These are phyloP conservation scores for Oehlia diaphana DNA, from an alignment of 192 early-diverging fungal genomes.

Conservation along the genomic window DNA sequence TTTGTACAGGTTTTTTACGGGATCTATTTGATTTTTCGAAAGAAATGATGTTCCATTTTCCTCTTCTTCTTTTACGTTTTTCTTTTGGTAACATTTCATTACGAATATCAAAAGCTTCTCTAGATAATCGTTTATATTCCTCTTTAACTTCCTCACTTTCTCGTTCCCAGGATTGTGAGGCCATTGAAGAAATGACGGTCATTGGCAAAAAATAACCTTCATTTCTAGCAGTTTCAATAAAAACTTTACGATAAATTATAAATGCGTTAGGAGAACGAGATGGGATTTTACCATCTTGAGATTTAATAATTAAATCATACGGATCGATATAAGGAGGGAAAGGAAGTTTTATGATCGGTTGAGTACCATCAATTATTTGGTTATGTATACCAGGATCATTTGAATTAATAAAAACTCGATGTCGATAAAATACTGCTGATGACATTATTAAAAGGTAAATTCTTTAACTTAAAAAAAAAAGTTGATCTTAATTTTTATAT, in stretches of 20 bases:
- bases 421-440: not conserved
- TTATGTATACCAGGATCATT: not conserved
- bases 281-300: not conserved
- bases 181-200: constrained; percentile 16
- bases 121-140: not conserved
- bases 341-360: not conserved
- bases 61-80: not conserved
- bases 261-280: not conserved
- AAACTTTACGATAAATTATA: not conserved
- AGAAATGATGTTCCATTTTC: not conserved
- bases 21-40: not conserved
- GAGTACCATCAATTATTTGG: not conserved
- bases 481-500: not conserved
- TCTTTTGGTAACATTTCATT: not conserved
- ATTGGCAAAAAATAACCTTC: not conserved
- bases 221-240: not conserved
- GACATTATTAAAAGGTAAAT: not conserved
- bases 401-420: not conserved
- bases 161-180: not conserved
- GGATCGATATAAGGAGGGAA: constrained; percentile 11
- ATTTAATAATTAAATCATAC: not conserved
- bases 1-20: not conserved
- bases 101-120: not conserved
- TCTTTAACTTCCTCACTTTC: not conserved
- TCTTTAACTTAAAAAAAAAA: too few species aligned